Evolutionary conservation across 2,329 filamentous ascomycete genomes (phyloP), one percentile per base, ranked within the genome.

Genomic region (Aspergillus alliaceus): DNA sequence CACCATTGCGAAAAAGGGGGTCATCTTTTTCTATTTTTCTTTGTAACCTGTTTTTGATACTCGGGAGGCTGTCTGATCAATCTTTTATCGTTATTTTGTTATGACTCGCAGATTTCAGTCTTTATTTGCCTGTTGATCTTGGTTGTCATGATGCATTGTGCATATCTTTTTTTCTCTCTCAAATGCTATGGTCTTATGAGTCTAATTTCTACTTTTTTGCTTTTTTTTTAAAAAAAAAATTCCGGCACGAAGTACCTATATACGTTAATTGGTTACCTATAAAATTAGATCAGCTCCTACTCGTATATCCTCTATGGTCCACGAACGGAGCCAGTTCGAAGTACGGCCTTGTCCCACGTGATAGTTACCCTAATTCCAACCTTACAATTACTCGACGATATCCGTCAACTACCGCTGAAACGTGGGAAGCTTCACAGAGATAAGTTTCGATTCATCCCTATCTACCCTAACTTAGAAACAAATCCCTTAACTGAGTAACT

Each of bases 21-120:
- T 56, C 37, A 59, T 55, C 47, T 56, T 56, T 54, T 34, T 60
- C 49, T 50, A 53, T 53, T 44, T 58, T 24, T 54, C 57, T 57
- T 57, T 61, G 42, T 63, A 37, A 53, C 51, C 37, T 55, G 44
- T 64, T 65, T 49, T 67, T 59, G 61, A 60, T 65, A 29, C 55
- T 58, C 72, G 72, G 71, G 70, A 72, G 72, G 72, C 69, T 75
- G 72, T 75, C 68, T 75, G 73, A 74, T 75, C 68, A 74, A 61
- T 55, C 61, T 58, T 59, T 58, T 18, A 55, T 56, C n/a, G 37
- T 47, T 35, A 27, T 46, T 52, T 34, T 48, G 31, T 55, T 46
- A 59, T 54, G 51, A 58, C 52, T 39, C 53, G 51, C 58, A 46
- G 58, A 53, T 56, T 57, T 37, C 53, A 49, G 51, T 54, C 29